phyloP scores from a whole-genome alignment of 768 basidiomycete genomes.

The Cyclocybe cylindracea region DNA sequence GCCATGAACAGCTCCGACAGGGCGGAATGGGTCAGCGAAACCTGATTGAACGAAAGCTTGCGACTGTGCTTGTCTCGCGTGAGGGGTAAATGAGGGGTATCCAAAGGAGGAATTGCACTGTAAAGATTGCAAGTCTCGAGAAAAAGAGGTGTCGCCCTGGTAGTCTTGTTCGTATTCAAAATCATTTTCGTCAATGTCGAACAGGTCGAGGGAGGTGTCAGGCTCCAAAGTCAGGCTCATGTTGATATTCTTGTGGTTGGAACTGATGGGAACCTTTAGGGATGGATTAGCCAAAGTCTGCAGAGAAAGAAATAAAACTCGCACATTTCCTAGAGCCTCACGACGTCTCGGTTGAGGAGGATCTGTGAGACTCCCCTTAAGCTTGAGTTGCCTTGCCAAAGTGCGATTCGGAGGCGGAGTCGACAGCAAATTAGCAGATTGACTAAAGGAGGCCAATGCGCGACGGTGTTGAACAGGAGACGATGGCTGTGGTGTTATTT shows the following conservation, averaged over 20 bases:
- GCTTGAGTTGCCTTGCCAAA: constrained; percentile 54
- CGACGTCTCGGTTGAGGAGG: constrained; percentile 56
- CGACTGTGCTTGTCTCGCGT: constrained; percentile 24
- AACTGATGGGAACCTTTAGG: constrained; percentile 31
- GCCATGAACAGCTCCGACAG: constrained; percentile 19
- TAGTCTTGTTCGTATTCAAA: constrained; percentile 51
- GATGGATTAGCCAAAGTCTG: constrained; percentile 9
- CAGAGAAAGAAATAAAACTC: constrained; percentile 16
- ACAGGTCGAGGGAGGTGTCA: constrained; percentile 56
- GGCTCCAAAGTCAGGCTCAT: constrained; percentile 36
- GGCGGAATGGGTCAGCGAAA: constrained; percentile 45
- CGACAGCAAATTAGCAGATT: constrained; percentile 42
- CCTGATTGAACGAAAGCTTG: constrained; percentile 25
- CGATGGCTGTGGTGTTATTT: constrained; percentile 25
- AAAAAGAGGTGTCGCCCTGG: constrained; percentile 36
- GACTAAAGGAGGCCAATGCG: constrained; percentile 24
- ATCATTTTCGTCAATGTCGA: constrained; percentile 76
- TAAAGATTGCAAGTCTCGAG: constrained; percentile 31
- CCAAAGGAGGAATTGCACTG: constrained; percentile 31
- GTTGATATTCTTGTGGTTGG: constrained; percentile 24
- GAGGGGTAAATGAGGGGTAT: constrained; percentile 34
- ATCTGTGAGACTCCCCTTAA: constrained; percentile 74
- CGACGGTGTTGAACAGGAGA: constrained; percentile 38
- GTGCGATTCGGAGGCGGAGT: constrained; percentile 71
- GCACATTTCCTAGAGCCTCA: constrained; percentile 42